These are phyloP conservation scores for Ricinus communis DNA, from an alignment of 345 rosid species.

Conservation along the genomic window DNA sequence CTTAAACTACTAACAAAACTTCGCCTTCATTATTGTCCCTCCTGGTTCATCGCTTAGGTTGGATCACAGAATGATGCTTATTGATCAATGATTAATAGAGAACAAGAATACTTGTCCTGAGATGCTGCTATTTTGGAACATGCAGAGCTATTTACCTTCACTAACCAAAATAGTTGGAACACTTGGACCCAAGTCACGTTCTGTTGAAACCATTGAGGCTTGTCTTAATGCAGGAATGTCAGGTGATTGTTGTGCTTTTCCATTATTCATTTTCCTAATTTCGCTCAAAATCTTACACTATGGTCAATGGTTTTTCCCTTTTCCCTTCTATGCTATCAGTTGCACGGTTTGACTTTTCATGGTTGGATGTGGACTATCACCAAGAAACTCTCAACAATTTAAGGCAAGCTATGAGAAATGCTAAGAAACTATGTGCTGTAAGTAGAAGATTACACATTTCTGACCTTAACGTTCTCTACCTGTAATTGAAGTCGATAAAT, in stretches of 20 bases:
- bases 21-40: too few relatives aligned
- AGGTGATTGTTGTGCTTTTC: slow-evolving; percentile 12
- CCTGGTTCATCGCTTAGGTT: too few relatives aligned
- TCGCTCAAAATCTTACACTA: neutral
- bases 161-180: slow-evolving; percentile 41
- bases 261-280: neutral
- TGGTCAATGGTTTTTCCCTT: neutral
- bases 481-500: neutral
- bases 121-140: neutral
- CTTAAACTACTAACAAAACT: too few relatives aligned
- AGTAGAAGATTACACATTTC: slow-evolving; percentile 3
- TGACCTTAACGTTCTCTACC: too few relatives aligned
- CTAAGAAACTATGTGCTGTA: slow-evolving; percentile 42
- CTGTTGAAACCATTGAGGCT: slow-evolving; percentile 31
- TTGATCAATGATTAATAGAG: too few relatives aligned
- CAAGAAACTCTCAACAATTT: slow-evolving; percentile 44
- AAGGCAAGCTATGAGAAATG: slow-evolving; percentile 30
- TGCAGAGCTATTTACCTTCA: slow-evolving; percentile 31
- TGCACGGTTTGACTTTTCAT: slow-evolving; percentile 41
- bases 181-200: slow-evolving; percentile 41
- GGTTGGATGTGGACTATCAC: slow-evolving; percentile 41
- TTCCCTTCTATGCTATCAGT: slow-evolving; percentile 12
- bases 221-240: slow-evolving; percentile 44
- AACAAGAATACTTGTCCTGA: neutral
- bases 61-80: too few relatives aligned